A percentile compares a stretch with the other conserved stretches of the same genome.
These are phyloP conservation scores for Hypoxylon cercidicola DNA, from an alignment of 495 filamentous ascomycete genomes.

Conservation along the genomic window DNA sequence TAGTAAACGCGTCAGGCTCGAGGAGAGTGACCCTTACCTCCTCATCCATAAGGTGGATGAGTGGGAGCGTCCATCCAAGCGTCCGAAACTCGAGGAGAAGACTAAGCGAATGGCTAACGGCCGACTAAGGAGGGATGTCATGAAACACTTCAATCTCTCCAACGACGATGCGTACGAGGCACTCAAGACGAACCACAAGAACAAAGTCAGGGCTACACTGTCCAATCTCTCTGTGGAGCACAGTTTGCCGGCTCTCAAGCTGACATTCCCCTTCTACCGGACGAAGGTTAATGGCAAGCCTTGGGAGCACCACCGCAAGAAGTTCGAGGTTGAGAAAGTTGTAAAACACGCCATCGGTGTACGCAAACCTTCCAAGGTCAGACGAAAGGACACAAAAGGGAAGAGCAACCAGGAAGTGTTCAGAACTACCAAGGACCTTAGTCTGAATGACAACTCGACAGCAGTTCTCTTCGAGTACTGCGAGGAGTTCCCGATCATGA, in stretches of 20 bases:
- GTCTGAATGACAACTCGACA: constrained; percentile 86
- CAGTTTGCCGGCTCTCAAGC: constrained; percentile 84
- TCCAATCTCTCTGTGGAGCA: constrained; percentile 89
- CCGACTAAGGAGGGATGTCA: constrained; percentile 68
- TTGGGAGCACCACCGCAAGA: constrained; percentile 90
- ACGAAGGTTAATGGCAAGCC: constrained; percentile 83
- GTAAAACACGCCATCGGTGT: constrained; percentile 64
- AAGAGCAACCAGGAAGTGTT: constrained; percentile 80
- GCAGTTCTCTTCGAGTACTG: constrained; percentile 92
- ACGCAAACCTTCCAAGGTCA: constrained; percentile 71
- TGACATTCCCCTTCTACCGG: constrained; percentile 95
- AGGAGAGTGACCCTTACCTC: constrained; percentile 89
- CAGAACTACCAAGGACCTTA: constrained; percentile 77
- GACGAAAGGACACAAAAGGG: constrained; percentile 81
- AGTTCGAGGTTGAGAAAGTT: constrained; percentile 65
- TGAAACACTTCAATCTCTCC: constrained; percentile 89
- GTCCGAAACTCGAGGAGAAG: constrained; percentile 55
- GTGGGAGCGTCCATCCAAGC: constrained; percentile 61
- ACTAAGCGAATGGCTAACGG: constrained; percentile 66
- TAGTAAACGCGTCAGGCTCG: constrained; percentile 80
- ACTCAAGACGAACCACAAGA: constrained; percentile 95
- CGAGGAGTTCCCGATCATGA: constrained; percentile 87
- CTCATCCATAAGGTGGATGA: constrained; percentile 73
- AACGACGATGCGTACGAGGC: constrained; percentile 95
- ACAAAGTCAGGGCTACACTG: constrained; percentile 90